A percentile compares a stretch with the other conserved stretches of the same genome.
Conservation (phyloP, 1,284 basidiomycete genomes). For the Marasmius sp. region DNA sequence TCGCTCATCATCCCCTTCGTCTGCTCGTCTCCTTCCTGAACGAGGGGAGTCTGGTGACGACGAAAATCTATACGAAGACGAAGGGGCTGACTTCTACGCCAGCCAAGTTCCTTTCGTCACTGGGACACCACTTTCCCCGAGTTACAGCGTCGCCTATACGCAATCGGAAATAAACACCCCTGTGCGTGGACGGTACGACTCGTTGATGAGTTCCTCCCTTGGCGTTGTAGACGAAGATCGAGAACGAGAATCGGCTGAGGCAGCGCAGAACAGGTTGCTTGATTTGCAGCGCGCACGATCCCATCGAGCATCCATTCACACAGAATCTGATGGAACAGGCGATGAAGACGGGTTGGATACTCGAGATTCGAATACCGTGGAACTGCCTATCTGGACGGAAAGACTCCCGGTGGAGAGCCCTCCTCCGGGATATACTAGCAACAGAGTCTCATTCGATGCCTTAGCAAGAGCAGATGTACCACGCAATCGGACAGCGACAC, state of each 20-base stretch:
- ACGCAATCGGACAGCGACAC: neutral
- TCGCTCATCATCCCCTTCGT: conserved; percentile 6
- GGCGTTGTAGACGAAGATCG: neutral
- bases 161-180: conserved; percentile 7
- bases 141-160: neutral
- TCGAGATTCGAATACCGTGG: neutral
- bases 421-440: neutral
- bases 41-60: neutral
- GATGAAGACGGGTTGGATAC: neutral
- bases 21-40: neutral
- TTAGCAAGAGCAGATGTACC: no score
- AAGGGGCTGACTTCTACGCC: conserved; percentile 9
- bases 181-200: neutral
- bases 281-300: neutral
- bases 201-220: neutral
- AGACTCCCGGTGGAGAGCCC: neutral
- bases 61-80: neutral
- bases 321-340: neutral
- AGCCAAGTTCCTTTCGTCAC: no score
- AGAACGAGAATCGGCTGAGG: neutral
- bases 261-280: neutral
- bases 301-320: neutral
- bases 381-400: neutral
- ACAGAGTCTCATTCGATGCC: neutral
- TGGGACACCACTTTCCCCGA: neutral